These are phyloP conservation scores for Trametes pubescens DNA, from an alignment of 1,284 basidiomycete species.

Conservation along the genomic window DNA sequence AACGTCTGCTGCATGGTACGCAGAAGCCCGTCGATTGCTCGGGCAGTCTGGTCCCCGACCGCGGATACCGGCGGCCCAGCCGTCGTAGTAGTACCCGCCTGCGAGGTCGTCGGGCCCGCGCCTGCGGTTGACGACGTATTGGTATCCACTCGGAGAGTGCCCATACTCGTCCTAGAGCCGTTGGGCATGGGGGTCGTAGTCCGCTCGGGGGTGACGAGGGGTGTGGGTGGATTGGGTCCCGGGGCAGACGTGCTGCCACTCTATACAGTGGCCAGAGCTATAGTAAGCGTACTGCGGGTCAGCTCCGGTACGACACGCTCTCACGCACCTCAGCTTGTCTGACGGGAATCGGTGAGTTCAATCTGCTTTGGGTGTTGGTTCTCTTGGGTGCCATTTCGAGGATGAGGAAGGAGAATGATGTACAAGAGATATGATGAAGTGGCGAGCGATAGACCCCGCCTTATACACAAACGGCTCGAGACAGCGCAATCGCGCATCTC, in stretches of 20 bases:
- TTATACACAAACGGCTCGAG: conserved; percentile 5
- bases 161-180: too few species aligned
- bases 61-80: neutral
- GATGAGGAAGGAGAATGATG: conserved; percentile 33
- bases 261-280: too few species aligned
- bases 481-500: conserved; percentile 4
- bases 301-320: too few species aligned
- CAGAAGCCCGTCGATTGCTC: neutral
- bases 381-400: conserved; percentile 46
- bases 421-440: neutral
- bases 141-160: too few species aligned
- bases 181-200: too few species aligned
- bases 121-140: too few species aligned
- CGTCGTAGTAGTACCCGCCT: neutral
- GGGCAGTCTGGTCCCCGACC: neutral
- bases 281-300: too few species aligned
- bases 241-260: neutral
- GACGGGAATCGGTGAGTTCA: too few species aligned
- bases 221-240: neutral
- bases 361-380: neutral
- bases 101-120: too few species aligned
- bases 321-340: too few species aligned
- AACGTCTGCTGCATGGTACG: conserved; percentile 41
- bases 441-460: neutral
- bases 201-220: too few species aligned